Evolutionary conservation across 345 rosid genomes (phyloP).

Genomic region (Aquilaria malaccensis): DNA sequence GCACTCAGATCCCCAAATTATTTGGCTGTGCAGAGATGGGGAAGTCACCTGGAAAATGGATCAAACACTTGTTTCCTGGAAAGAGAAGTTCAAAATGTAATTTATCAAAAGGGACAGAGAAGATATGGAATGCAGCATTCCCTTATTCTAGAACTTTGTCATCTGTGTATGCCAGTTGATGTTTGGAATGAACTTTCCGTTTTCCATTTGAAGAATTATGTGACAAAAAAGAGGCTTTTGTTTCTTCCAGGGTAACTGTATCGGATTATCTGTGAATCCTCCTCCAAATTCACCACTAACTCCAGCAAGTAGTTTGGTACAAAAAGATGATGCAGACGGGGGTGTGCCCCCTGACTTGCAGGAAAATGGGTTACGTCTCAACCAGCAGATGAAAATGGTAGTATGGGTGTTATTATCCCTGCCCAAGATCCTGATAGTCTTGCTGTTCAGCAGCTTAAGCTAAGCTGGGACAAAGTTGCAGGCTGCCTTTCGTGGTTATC

Average conservation of each 20-base stretch:
- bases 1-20: constrained; percentile 7
- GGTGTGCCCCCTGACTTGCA: constrained; percentile 20
- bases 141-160: too few relatives aligned
- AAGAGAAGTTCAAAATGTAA: constrained; percentile 65
- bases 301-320: constrained; percentile 20
- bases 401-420: constrained; percentile 8
- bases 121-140: constrained; percentile 18
- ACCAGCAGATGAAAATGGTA: constrained; percentile 16
- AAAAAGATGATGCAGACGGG: constrained; percentile 21
- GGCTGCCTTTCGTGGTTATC: constrained; percentile 67
- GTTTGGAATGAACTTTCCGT: constrained; percentile 4
- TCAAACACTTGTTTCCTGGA: constrained; percentile 53
- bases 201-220: constrained; percentile 36
- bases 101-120: constrained; percentile 39
- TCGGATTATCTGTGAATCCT: constrained; percentile 22
- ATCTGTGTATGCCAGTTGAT: not conserved
- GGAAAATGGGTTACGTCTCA: constrained; percentile 17
- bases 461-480: constrained; percentile 58
- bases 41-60: constrained; percentile 77
- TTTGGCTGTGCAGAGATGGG: constrained; percentile 38
- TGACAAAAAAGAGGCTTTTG: constrained; percentile 41
- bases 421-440: constrained; percentile 33
- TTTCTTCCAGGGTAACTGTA: constrained; percentile 18
- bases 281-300: constrained; percentile 25
- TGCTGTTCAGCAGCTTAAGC: constrained; percentile 24